These are phyloP conservation scores for Neurospora sp. DNA, from an alignment of 2,329 filamentous ascomycete genomes.

Conservation along the genomic window DNA sequence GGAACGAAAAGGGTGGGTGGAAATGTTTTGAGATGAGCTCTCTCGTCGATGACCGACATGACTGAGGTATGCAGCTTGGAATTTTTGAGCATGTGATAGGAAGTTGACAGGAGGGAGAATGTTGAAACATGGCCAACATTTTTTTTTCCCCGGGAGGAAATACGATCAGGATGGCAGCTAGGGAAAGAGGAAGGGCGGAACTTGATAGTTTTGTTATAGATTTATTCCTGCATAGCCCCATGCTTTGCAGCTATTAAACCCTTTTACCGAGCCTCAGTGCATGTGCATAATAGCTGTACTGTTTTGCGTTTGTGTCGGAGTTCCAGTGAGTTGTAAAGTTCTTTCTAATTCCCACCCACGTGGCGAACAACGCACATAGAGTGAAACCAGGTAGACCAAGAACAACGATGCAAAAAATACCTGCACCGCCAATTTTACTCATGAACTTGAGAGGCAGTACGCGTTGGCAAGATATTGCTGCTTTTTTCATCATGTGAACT, in stretches of 20 bases:
- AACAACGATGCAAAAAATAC: neutral
- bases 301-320: neutral
- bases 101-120: neutral
- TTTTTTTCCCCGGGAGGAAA: neutral
- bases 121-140: neutral
- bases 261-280: neutral
- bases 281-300: neutral
- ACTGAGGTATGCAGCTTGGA: neutral
- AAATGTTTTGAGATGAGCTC: neutral
- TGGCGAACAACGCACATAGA: neutral
- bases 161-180: neutral
- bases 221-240: neutral
- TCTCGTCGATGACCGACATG: neutral
- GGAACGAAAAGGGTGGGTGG: neutral
- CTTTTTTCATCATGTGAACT: neutral
- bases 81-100: neutral
- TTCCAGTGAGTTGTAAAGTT: neutral
- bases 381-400: neutral
- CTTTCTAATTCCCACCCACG: neutral
- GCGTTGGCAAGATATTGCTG: neutral
- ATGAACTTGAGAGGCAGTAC: neutral
- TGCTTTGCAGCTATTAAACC: neutral
- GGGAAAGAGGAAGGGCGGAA: neutral
- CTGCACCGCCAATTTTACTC: neutral
- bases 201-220: neutral